phyloP scores from a whole-genome alignment of 2,329 filamentous ascomycete species.

The Tolypocladium tropicale region DNA sequence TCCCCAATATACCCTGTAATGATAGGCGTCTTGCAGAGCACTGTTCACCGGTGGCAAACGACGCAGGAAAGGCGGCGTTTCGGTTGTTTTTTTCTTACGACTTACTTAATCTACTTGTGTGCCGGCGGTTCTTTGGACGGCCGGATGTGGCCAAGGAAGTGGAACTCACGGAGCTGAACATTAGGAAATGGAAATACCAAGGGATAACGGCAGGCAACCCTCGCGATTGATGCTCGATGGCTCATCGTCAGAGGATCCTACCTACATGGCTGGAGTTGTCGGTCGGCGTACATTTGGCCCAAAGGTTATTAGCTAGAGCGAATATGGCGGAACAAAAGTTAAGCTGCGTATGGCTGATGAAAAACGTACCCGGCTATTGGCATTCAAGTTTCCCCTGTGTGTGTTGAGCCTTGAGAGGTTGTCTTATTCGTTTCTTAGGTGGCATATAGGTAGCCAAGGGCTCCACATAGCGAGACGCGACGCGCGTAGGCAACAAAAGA shows the following conservation, averaged over 20 bases:
- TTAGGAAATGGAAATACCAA: conserved; percentile 2
- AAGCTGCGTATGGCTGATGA: not conserved
- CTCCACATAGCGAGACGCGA: not conserved
- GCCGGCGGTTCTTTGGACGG: not conserved
- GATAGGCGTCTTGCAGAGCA: not conserved
- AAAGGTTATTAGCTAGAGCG: not conserved
- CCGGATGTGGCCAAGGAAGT: not conserved
- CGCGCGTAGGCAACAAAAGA: not conserved
- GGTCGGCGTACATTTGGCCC: not conserved
- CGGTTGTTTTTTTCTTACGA: not conserved
- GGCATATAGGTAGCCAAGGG: not conserved
- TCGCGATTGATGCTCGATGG: not conserved
- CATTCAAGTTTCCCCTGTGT: not conserved
- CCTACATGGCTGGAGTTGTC: conserved; percentile 1
- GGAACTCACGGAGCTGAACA: not conserved
- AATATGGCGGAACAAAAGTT: not conserved
- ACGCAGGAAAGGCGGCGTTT: not conserved
- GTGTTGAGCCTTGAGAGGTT: too few relatives aligned
- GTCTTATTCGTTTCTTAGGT: not conserved
- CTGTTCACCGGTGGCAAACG: not conserved
- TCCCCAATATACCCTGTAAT: not conserved
- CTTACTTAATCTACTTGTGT: not conserved
- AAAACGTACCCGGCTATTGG: not conserved
- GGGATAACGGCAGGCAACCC: not conserved
- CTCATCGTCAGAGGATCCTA: not conserved